Conservation (phyloP, 495 filamentous ascomycete genomes). For the Cercophora samala region DNA sequence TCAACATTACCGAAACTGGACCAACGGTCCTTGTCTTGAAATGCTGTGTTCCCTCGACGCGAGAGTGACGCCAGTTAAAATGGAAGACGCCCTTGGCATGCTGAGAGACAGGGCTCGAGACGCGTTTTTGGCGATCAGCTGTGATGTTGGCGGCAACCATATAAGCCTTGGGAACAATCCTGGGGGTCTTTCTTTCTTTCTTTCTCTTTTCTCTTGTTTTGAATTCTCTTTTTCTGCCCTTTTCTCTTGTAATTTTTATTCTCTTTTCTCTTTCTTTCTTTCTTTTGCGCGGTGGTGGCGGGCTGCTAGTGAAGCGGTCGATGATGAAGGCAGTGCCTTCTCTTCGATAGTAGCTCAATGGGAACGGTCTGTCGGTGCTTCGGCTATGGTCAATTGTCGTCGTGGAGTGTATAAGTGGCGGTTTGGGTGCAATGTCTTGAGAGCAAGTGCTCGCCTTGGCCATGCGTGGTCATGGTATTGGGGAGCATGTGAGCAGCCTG, state of each 20-base stretch:
- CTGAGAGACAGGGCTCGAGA: not conserved
- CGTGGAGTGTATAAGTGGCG: not conserved
- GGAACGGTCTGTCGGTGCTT: not conserved
- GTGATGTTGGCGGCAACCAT: not conserved
- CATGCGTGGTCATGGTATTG: too few relatives aligned
- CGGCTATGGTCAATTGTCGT: not conserved
- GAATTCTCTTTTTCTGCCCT: slow-evolving; percentile 37
- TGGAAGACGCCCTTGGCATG: not conserved
- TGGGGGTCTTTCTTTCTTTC: slow-evolving; percentile 40
- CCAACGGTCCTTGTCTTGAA: not conserved
- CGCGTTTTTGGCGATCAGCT: not conserved
- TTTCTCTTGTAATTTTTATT: slow-evolving; percentile 35
- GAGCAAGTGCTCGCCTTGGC: too few relatives aligned
- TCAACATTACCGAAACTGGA: not conserved
- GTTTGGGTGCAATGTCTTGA: too few relatives aligned
- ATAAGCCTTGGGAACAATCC: not conserved
- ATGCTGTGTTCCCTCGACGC: not conserved
- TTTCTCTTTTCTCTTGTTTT: slow-evolving; percentile 45
- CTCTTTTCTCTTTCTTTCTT: slow-evolving; percentile 43
- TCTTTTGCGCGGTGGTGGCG: slow-evolving; percentile 19
- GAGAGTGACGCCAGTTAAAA: not conserved
- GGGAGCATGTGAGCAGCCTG: not conserved
- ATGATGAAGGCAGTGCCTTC: not conserved
- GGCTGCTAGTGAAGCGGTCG: not conserved
- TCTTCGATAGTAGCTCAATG: not conserved